Conservation (phyloP, 2,329 filamentous ascomycete species). For the Sarocladiaceae sp. region DNA sequence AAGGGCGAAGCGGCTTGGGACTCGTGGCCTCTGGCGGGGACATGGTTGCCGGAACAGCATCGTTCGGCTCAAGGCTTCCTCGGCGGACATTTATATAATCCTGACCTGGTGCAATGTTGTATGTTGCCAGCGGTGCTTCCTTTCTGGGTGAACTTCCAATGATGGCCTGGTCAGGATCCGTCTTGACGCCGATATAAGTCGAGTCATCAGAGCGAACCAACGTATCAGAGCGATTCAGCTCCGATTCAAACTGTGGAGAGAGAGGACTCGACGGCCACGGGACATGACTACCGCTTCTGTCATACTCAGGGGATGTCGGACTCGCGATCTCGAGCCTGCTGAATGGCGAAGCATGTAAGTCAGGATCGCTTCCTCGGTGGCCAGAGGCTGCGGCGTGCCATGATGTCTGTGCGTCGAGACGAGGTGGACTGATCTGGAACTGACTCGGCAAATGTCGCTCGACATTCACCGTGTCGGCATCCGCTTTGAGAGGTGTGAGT, state of each 20-base stretch:
- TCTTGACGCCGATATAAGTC: background rate
- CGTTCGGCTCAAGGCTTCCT: background rate
- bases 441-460: slow-evolving; percentile 29
- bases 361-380: background rate
- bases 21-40: background rate
- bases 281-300: background rate
- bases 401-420: background rate
- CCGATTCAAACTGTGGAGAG: background rate
- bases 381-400: background rate
- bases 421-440: slow-evolving; percentile 23
- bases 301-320: background rate
- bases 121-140: background rate
- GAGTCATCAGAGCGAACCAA: background rate
- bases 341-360: background rate
- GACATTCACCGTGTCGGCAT: slow-evolving; percentile 30
- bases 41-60: background rate
- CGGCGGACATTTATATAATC: background rate
- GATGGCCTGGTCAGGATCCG: background rate
- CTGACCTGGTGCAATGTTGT: background rate
- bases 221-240: background rate
- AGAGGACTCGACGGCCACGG: background rate
- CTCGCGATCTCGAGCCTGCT: background rate
- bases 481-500: slow-evolving; percentile 27
- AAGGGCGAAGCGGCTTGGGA: background rate
- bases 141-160: background rate